A percentile compares a stretch with the other conserved stretches of the same genome.
phyloP scores from a whole-genome alignment of 2,329 filamentous ascomycete species.

The Helotiales sp. region DNA sequence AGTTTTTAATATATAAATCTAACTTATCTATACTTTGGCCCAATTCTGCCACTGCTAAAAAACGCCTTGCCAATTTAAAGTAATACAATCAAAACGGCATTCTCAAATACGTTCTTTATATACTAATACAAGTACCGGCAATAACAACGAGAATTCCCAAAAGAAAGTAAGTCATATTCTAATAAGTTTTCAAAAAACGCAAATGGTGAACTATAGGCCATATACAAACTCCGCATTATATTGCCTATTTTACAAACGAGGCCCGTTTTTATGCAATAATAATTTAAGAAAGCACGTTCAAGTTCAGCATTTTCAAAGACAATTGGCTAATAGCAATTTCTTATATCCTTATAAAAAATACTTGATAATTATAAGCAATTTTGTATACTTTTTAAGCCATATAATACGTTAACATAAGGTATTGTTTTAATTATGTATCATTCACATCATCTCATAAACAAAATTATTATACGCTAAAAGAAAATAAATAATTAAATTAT shows the following conservation, averaged over 20 bases:
- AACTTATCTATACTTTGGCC: too few relatives aligned
- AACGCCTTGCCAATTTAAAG: too few relatives aligned
- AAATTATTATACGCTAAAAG: not conserved
- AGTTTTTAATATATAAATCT: too few relatives aligned
- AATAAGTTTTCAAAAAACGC: too few relatives aligned
- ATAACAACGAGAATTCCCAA: not conserved
- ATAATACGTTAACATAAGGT: not conserved
- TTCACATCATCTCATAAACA: not conserved
- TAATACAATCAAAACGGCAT: not conserved
- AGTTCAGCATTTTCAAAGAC: not conserved
- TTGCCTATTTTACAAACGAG: too few relatives aligned
- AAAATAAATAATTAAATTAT: not conserved
- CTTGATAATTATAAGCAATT: not conserved
- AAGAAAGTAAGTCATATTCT: not conserved
- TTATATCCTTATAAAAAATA: not conserved
- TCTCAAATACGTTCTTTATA: not conserved
- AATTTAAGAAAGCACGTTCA: not conserved
- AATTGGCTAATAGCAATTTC: not conserved
- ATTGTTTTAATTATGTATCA: not conserved
- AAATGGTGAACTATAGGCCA: too few relatives aligned
- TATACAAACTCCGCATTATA: too few relatives aligned
- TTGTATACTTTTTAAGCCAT: too few relatives aligned
- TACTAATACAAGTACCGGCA: not conserved
- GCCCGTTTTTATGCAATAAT: too few relatives aligned
- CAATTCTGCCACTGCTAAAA: too few relatives aligned